phyloP scores from a whole-genome alignment of 305 asterid species.

The Andrographis paniculata region DNA sequence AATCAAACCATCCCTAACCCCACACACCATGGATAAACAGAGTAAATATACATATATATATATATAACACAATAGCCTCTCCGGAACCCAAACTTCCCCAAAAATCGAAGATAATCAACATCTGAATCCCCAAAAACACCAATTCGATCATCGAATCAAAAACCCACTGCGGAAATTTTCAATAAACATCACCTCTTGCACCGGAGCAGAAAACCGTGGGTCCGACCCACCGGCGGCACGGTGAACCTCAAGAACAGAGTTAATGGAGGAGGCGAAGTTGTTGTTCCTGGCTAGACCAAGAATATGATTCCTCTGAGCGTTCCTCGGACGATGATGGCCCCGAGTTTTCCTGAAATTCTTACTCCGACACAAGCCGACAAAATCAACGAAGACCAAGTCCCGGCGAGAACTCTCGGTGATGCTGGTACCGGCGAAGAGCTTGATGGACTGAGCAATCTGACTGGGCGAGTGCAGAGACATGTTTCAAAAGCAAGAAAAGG shows the following conservation, averaged over 20 bases:
- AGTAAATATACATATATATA: too few relatives aligned
- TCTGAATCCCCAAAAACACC: neutral
- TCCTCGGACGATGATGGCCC: constrained; percentile 21
- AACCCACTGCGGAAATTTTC: neutral
- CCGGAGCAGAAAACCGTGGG: constrained; percentile 25
- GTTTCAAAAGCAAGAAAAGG: constrained; percentile 15
- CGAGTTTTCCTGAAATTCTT: constrained; percentile 28
- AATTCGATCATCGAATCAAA: neutral
- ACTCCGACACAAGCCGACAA: constrained; percentile 35
- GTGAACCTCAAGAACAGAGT: constrained; percentile 47
- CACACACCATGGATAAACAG: too few relatives aligned
- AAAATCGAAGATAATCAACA: too few relatives aligned
- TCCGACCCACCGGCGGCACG: constrained; percentile 24
- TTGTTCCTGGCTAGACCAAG: constrained; percentile 26
- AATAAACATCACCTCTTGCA: constrained; percentile 31
- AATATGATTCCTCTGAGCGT: constrained; percentile 29
- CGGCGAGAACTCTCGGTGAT: constrained; percentile 20
- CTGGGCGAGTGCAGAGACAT: constrained; percentile 51
- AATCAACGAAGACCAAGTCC: constrained; percentile 41
- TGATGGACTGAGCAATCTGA: constrained; percentile 48
- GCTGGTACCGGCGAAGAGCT: constrained; percentile 32
- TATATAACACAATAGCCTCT: too few relatives aligned
- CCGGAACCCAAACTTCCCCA: too few relatives aligned
- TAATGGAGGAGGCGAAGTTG: constrained; percentile 34
- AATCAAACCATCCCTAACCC: too few relatives aligned